Base-by-base conservation (phyloP, 768 basidiomycete genomes). In the Scleroderma bovista region DNA sequence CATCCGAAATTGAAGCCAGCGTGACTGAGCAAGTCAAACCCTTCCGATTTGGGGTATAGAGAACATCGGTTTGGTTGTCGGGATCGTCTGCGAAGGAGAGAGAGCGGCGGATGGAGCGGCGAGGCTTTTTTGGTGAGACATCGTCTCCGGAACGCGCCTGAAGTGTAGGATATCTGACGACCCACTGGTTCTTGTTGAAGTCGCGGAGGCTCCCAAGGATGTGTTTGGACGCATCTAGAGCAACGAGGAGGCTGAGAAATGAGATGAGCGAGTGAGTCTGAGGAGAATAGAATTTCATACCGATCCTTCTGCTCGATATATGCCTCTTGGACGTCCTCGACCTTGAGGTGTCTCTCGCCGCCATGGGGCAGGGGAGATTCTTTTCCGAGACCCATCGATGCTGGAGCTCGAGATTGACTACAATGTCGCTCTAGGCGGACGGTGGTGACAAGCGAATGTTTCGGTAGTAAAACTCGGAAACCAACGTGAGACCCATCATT, bases 31-130 rank as follows among this genome's bases (percentile, higher is more conserved):
- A 78, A 20, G 77, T 65, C 43, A 83, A 58, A 33, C 77, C 76
- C 24, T 70, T 71, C 51, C 72, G 73, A 6, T 73, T 65, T 5
- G 76, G 72, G 32, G 76, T 70, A 36, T 86, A 64, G 41, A 86
- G 67, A 47, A 93, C 84, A 11, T 88, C 81, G 6, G 81, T 82
- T 54, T 81, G 74, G 48, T 73, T 74, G 7, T 74, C 67, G 1
- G 89, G 88, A 60, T 93, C 87, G 64, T 95, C 93, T 6, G 83
- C 88, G 63, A 94, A 93, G 34, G 88, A 85, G 39, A 93, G 75
- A 20, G 86, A 86, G 48, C 84, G 86, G 41, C 81, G 81, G 24
- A 78, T 53, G 63, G 74, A 71, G 49, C 72, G 74, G 36, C 70
- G 69, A 24, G 54, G 47, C 24, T 51, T 54, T 38, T 67, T 52